phyloP scores from a whole-genome alignment of 768 basidiomycete species.

The Boletus vinaceobasis region DNA sequence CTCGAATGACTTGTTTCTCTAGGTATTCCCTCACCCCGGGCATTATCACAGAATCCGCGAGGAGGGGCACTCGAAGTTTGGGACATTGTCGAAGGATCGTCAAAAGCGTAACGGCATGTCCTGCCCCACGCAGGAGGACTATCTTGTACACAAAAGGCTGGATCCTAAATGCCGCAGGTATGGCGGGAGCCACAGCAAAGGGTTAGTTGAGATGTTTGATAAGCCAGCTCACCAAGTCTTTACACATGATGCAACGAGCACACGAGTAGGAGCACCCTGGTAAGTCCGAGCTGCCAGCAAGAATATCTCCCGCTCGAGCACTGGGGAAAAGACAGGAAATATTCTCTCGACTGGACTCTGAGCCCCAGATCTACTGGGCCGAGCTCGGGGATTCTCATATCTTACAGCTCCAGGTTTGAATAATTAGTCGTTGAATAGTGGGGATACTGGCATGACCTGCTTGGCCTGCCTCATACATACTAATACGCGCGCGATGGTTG shows the following conservation, averaged over 20 bases:
- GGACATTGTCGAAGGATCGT: slow-evolving; percentile 2
- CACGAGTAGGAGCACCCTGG: slow-evolving; percentile 5
- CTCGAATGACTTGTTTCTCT: slow-evolving; percentile 7
- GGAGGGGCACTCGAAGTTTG: slow-evolving; percentile 6
- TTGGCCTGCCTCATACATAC: too few species aligned
- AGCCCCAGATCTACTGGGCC: background rate
- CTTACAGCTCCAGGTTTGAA: background rate
- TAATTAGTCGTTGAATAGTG: background rate
- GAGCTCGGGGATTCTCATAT: background rate
- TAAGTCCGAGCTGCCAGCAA: slow-evolving; percentile 7
- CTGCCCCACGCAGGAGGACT: slow-evolving; percentile 7
- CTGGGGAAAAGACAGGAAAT: slow-evolving; percentile 15
- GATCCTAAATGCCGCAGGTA: slow-evolving; percentile 9
- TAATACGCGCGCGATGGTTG: too few species aligned
- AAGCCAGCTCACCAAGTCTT: slow-evolving; percentile 13
- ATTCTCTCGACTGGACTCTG: background rate
- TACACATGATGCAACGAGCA: slow-evolving; percentile 18
- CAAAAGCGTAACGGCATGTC: slow-evolving; percentile 5
- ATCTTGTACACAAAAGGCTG: slow-evolving; percentile 21
- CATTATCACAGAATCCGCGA: slow-evolving; percentile 6
- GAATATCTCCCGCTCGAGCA: slow-evolving; percentile 21
- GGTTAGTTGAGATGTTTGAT: background rate
- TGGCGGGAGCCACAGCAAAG: background rate
- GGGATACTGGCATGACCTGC: too few species aligned
- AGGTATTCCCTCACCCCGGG: slow-evolving; percentile 4